These are phyloP conservation scores for Cyberlindnera xishuangbannaensis DNA, from an alignment of 805 yeast species.

Conservation along the genomic window DNA sequence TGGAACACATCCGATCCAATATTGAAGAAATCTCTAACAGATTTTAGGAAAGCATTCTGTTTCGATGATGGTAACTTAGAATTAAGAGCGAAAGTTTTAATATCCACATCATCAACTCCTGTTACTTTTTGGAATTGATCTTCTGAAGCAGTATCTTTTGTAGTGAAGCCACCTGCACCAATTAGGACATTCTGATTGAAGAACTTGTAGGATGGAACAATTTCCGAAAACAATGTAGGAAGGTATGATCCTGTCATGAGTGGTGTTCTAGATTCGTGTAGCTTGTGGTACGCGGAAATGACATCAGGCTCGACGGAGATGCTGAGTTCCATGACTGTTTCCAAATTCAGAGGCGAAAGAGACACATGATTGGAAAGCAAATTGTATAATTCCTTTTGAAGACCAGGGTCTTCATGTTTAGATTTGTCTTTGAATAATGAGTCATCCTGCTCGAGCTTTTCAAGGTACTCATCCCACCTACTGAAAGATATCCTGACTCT, in stretches of 20 bases:
- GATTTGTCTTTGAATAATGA: slow-evolving; percentile 22
- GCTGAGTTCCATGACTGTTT: slow-evolving; percentile 58
- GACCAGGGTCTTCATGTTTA: slow-evolving; percentile 21
- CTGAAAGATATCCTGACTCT: slow-evolving; percentile 66
- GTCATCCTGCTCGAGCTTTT: slow-evolving; percentile 39
- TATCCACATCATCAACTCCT: slow-evolving; percentile 42
- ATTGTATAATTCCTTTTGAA: slow-evolving; percentile 37
- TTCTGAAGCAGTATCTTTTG: slow-evolving; percentile 2
- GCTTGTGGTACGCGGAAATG: slow-evolving; percentile 37
- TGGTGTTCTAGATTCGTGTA: slow-evolving; percentile 48
- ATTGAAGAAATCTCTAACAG: slow-evolving; percentile 58
- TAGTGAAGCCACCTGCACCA: slow-evolving; percentile 45
- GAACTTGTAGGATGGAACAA: slow-evolving; percentile 48
- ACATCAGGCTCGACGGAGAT: slow-evolving; percentile 56
- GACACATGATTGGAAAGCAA: slow-evolving; percentile 40
- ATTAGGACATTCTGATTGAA: slow-evolving; percentile 48
- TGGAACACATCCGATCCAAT: slow-evolving; percentile 53
- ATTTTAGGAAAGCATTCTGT: slow-evolving; percentile 46
- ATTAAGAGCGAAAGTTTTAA: slow-evolving; percentile 21
- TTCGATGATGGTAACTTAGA: slow-evolving; percentile 25
- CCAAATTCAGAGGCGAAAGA: slow-evolving; percentile 39
- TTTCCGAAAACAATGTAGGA: slow-evolving; percentile 59
- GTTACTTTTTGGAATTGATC: slow-evolving; percentile 30
- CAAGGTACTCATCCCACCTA: slow-evolving; percentile 76
- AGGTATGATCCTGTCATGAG: slow-evolving; percentile 56